Percentiles rank a stretch among this genome's conserved stretches.
Conservation (phyloP, 768 basidiomycete species). For the Mycena rosella region DNA sequence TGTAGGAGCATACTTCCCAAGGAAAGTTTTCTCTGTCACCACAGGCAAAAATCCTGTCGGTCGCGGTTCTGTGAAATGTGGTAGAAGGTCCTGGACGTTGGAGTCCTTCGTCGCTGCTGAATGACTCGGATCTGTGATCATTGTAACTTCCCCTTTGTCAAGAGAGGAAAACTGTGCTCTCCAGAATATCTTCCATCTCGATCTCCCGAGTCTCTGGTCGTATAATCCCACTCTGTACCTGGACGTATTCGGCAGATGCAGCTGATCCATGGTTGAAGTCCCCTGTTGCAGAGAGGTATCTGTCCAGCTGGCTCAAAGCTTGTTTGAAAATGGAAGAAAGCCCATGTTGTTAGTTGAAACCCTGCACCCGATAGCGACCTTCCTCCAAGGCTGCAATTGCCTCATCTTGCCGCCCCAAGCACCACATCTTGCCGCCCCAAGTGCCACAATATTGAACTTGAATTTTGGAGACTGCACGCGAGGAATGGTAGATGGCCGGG, state of each 20-base stretch:
- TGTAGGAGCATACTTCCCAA: too few species aligned
- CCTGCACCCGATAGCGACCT: background rate
- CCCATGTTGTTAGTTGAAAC: too few species aligned
- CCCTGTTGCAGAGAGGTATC: too few species aligned
- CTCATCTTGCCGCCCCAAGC: background rate
- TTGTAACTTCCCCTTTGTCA: too few species aligned
- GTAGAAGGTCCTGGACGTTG: too few species aligned
- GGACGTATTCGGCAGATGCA: background rate
- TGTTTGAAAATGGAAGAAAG: too few species aligned
- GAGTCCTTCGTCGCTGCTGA: too few species aligned
- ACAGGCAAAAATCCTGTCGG: too few species aligned
- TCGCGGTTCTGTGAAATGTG: too few species aligned
- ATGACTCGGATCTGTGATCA: too few species aligned
- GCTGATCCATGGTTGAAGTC: background rate
- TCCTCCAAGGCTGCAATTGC: background rate
- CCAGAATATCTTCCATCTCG: background rate
- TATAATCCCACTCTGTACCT: background rate
- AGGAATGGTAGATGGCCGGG: background rate
- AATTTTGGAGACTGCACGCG: background rate
- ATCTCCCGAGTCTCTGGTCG: background rate
- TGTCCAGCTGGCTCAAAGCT: too few species aligned
- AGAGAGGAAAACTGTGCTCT: background rate
- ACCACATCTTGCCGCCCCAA: background rate
- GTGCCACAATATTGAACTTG: background rate
- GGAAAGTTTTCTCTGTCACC: too few species aligned